These are phyloP conservation scores for Trypanosoma boissoni DNA, from an alignment of 208 protist species.

Conservation along the genomic window DNA sequence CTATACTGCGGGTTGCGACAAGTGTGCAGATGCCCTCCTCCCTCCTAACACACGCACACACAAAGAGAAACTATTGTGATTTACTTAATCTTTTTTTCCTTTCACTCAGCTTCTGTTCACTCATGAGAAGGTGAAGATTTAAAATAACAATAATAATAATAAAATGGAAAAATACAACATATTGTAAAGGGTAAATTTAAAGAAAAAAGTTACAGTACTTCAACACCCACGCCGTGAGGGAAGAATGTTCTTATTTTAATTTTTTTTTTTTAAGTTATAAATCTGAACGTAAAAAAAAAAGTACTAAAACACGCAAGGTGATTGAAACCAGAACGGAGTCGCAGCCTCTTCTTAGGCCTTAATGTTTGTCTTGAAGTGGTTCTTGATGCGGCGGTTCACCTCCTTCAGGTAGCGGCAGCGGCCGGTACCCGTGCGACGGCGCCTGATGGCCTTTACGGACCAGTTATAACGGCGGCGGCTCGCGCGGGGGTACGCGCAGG, in stretches of 20 bases:
- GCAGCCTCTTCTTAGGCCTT: conserved; percentile 62
- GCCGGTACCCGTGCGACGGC: conserved; percentile 98
- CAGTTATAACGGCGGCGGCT: conserved; percentile 97
- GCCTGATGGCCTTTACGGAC: conserved; percentile 97
- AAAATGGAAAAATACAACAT: too few species aligned
- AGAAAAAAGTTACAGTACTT: too few species aligned
- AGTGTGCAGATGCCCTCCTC: too few species aligned
- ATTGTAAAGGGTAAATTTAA: too few species aligned
- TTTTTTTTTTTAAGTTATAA: conserved; percentile 8
- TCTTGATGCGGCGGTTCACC: conserved; percentile 96
- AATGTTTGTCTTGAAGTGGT: conserved; percentile 94
- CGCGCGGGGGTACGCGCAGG: conserved; percentile 97
- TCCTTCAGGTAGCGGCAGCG: conserved; percentile 97
- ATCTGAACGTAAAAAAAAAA: conserved; percentile 6
- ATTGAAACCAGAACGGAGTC: neutral
- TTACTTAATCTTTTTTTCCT: too few species aligned
- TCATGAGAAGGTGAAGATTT: too few species aligned
- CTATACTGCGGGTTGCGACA: neutral
- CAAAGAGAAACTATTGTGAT: too few species aligned
- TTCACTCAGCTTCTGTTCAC: too few species aligned
- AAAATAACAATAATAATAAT: too few species aligned
- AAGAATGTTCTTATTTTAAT: neutral
- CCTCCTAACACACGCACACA: too few species aligned
- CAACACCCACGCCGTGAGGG: too few species aligned
- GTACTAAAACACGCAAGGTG: neutral